Conservation (phyloP, 129 eudicot species). For the Escallonia rubra region DNA sequence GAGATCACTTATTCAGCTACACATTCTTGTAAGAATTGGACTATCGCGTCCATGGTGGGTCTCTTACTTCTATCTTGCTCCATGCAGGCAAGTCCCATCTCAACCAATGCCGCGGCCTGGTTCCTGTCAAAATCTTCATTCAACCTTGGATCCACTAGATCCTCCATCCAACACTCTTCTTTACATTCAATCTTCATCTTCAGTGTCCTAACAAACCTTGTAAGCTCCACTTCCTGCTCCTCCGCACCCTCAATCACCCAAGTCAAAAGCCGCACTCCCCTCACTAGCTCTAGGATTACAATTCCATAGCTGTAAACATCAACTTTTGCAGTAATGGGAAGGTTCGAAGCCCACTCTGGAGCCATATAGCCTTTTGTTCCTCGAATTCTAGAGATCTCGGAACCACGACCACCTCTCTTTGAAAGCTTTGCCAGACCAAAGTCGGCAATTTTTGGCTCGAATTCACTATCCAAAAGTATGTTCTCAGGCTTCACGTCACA, state of each 20-base stretch:
- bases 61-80: slow-evolving; percentile 28
- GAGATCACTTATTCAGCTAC: background rate
- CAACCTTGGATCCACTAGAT: slow-evolving; percentile 31
- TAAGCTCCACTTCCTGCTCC: slow-evolving; percentile 21
- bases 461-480: slow-evolving; percentile 30
- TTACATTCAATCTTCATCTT: slow-evolving; percentile 7
- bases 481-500: slow-evolving; percentile 49
- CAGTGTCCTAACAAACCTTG: slow-evolving; percentile 19
- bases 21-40: slow-evolving; percentile 10
- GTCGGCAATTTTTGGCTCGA: slow-evolving; percentile 50
- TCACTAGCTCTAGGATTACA: slow-evolving; percentile 46
- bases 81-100: slow-evolving; percentile 21
- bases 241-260: slow-evolving; percentile 15
- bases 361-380: slow-evolving; percentile 70
- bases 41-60: slow-evolving; percentile 28
- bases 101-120: slow-evolving; percentile 23
- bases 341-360: slow-evolving; percentile 45
- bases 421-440: slow-evolving; percentile 51
- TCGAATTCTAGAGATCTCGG: slow-evolving; percentile 32
- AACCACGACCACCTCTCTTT: slow-evolving; percentile 29
- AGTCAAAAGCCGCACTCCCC: slow-evolving; percentile 36
- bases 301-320: slow-evolving; percentile 59
- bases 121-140: slow-evolving; percentile 26
- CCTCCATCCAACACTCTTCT: slow-evolving; percentile 24
- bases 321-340: slow-evolving; percentile 49